Base-by-base conservation (phyloP, 164 flowering plant genomes). In the Santalum album region DNA sequence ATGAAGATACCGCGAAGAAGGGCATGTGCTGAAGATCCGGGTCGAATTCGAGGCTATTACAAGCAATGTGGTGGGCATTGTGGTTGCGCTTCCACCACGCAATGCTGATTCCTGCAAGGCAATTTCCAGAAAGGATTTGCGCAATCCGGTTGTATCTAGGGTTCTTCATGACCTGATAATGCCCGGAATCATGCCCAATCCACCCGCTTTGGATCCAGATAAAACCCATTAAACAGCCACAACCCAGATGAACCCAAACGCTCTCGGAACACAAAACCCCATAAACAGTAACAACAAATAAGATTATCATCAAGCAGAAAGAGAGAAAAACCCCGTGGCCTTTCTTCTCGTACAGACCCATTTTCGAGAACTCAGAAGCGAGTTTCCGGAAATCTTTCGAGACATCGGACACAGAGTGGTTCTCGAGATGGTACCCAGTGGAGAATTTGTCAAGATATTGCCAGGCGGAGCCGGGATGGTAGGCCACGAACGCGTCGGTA, bases 61-160 rank as follows among this genome's bases (percentile, higher is more conserved):
- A n/a, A 11, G 50, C 50, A 11, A 46, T 0, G 54, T 58, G 61
- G 36, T 58, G 61, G 4, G 61, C 61, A 27, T 58, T 58, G 54
- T 58, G 61, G 19, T 36, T 58, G 34, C 61, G 27, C 44, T 58
- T 58, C 61, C 61, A 58, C 61, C 61, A 58, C 25, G 61, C 61
- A 38, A 58, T 58, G 35, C 61, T 58, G 36, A 58, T 46, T 9
- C 61, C 61, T 1, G 54, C 48, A 18, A 58, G 34, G 32, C 61
- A 58, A 38, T 58, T 58, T 16, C 61, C 61, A 0, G 34, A 25
- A 15, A 58, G 20, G 21, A 58, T 19, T 47, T 58, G 61, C 17
- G 12, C 54, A 12, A 50, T 20, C 17, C 46, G 17, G 25, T 58
- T 58, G 14, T 10, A 39, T 21, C 1, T 15, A 11, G 15, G 50